Evolutionary conservation across 495 filamentous ascomycete genomes (phyloP).

Genomic region (Aspergillus sclerotiicarbonarius): DNA sequence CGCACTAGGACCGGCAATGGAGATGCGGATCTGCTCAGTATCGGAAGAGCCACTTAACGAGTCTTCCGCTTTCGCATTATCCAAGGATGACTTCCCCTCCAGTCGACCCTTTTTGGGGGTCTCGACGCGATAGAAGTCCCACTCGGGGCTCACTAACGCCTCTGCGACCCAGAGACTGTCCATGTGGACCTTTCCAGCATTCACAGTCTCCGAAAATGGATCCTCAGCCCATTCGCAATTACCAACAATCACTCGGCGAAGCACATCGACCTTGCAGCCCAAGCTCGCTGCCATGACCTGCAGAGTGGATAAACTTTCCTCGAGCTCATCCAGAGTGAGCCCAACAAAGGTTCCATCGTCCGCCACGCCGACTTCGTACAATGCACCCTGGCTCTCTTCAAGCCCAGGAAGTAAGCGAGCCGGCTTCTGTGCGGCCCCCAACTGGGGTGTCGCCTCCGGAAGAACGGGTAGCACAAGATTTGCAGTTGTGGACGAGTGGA

Average conservation of each 20-base stretch:
- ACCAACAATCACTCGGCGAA: slow-evolving; percentile 81
- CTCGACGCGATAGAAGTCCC: slow-evolving; percentile 38
- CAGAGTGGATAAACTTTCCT: slow-evolving; percentile 81
- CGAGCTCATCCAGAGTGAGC: slow-evolving; percentile 83
- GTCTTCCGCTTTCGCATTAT: neutral
- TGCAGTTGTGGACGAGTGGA: slow-evolving; percentile 73
- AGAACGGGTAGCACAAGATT: slow-evolving; percentile 71
- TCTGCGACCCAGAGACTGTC: slow-evolving; percentile 85
- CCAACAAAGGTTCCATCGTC: slow-evolving; percentile 93
- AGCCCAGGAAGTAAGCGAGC: slow-evolving; percentile 72
- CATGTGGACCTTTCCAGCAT: slow-evolving; percentile 26
- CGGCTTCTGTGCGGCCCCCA: slow-evolving; percentile 55
- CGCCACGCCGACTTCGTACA: slow-evolving; percentile 95
- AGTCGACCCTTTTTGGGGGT: slow-evolving; percentile 1
- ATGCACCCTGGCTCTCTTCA: slow-evolving; percentile 86
- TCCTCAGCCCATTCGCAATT: slow-evolving; percentile 74
- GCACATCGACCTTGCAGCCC: slow-evolving; percentile 82
- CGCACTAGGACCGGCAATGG: slow-evolving; percentile 85
- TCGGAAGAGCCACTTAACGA: slow-evolving; percentile 27
- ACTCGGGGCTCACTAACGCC: slow-evolving; percentile 68
- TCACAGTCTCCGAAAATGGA: slow-evolving; percentile 20
- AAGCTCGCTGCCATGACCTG: slow-evolving; percentile 87
- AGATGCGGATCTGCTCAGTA: slow-evolving; percentile 82
- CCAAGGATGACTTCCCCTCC: neutral
- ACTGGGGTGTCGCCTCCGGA: slow-evolving; percentile 57